A percentile compares a stretch with the other conserved stretches of the same genome.
Evolutionary conservation across 805 yeast genomes (phyloP).

Genomic region (Wickerhamomyces chambardii): DNA sequence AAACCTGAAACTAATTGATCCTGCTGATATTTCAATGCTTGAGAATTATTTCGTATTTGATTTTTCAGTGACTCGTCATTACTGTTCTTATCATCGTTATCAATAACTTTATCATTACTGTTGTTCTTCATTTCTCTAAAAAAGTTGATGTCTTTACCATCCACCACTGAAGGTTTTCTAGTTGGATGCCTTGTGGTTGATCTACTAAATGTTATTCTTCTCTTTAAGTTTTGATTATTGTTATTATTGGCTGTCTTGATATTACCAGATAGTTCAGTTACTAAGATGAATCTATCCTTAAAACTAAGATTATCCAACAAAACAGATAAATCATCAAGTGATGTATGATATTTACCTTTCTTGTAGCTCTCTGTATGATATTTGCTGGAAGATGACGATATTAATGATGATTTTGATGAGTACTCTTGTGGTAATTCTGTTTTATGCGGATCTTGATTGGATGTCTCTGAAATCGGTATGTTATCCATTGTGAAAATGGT

Average conservation of each 20-base stretch:
- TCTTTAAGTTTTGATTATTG: constrained; percentile 1
- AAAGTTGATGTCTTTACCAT: too few species aligned
- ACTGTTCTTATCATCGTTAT: too few species aligned
- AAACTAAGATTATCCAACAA: constrained; percentile 10
- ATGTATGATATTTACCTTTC: too few species aligned
- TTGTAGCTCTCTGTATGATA: too few species aligned
- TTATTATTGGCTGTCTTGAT: background rate
- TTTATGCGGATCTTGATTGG: background rate
- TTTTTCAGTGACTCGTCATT: too few species aligned
- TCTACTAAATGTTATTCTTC: background rate
- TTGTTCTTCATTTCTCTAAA: too few species aligned
- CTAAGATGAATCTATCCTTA: constrained; percentile 8
- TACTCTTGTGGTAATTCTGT: too few species aligned
- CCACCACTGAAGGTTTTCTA: constrained; percentile 1
- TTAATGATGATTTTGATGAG: too few species aligned
- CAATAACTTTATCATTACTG: too few species aligned
- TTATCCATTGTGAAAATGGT: background rate
- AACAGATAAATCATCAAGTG: constrained; percentile 4
- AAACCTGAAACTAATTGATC: background rate
- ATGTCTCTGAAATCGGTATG: too few species aligned
- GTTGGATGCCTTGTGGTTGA: constrained; percentile 1
- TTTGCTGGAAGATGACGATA: too few species aligned
- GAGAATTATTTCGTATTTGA: too few species aligned
- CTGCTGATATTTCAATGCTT: background rate
- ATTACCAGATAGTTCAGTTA: background rate